Evolutionary conservation across 768 basidiomycete species (phyloP).

Genomic region (Gloeopeniophorella convolvens): DNA sequence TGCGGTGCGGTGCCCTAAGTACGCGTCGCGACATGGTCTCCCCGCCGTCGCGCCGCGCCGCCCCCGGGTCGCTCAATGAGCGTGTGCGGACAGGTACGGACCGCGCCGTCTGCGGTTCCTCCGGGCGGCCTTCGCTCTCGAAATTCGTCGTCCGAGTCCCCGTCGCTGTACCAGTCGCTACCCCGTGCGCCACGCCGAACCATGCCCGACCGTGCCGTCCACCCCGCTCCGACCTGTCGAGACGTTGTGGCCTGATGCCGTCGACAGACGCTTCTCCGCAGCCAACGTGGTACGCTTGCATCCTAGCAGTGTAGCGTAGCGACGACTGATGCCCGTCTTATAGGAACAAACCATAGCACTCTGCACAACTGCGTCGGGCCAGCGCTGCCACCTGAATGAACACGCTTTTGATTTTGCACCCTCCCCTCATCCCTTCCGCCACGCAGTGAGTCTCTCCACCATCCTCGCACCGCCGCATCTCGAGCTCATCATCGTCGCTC

Average conservation of each 20-base stretch:
- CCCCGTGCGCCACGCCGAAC: no score
- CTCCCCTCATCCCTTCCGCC: no score
- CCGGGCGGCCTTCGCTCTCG: slow-evolving; percentile 93
- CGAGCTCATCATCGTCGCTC: no score
- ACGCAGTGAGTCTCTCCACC: no score
- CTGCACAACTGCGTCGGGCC: slow-evolving; percentile 1
- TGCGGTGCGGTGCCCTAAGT: no score
- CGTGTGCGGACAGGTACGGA: no score
- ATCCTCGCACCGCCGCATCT: no score
- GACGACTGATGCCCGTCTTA: neutral
- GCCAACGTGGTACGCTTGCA: neutral
- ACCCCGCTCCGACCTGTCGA: slow-evolving; percentile 15
- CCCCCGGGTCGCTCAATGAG: slow-evolving; percentile 52
- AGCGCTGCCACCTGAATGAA: no score
- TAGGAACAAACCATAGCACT: no score
- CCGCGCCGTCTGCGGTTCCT: slow-evolving; percentile 97
- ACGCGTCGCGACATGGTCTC: slow-evolving; percentile 48
- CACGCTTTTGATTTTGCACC: no score
- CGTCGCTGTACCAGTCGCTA: slow-evolving; percentile 42
- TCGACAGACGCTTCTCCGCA: slow-evolving; percentile 12
- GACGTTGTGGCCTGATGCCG: slow-evolving; percentile 10
- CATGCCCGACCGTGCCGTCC: slow-evolving; percentile 1
- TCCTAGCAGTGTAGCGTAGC: neutral
- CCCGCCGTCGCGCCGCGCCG: slow-evolving; percentile 8
- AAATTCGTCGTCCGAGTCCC: no score